Evolutionary conservation across 2,329 filamentous ascomycete species (phyloP), one percentile per base, ranked within the genome.

Genomic region (Beauveria australis): DNA sequence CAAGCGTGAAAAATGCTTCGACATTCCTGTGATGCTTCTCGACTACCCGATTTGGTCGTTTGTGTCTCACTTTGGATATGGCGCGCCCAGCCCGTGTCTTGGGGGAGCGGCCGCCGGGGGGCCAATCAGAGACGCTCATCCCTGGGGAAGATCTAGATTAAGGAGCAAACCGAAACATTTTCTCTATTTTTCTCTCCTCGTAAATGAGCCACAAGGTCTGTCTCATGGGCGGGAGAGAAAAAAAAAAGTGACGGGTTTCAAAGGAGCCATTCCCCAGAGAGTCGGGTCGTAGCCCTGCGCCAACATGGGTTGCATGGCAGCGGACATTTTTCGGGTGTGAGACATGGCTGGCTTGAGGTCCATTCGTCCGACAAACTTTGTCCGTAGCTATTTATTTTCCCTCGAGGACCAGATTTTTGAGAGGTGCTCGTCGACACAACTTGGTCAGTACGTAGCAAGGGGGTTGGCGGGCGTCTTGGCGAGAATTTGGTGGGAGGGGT

Each of bases 1-100:
- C 14, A 18, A 41, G 54, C 54, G 46, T 37, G 33, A 26, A 59
- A 53, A 46, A 59, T 59, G 48, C 22, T 28, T 47, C 53, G 57
- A 16, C 57, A 59, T 59, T 59, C 57, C 57, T 19, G 40, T 59
- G 57, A 41, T 53, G 40, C 37, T 28, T 53, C 57, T 30, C 47
- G 30, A 28, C 28, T 53, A 24, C 48, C 57, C 48, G 19, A 59
- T 53, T 10, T 48, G 47, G 57, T 40, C 24, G 40, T 5, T 26
- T 12, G 22, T 59, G 57, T 59, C 57, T 59, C 57, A 53, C 18
- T 40, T 46, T 33, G 57, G 47, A 41, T 59, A 51, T 59, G 47
- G 41, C 18, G 18, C 14, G 24, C 40, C 41, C 24, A 40, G 26
- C 49, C 40, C 9, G 24, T 58, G 48, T 59, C 57, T 46, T 37